phyloP scores from a whole-genome alignment of 495 filamentous ascomycete species.

The Hypoxylon fragiforme region DNA sequence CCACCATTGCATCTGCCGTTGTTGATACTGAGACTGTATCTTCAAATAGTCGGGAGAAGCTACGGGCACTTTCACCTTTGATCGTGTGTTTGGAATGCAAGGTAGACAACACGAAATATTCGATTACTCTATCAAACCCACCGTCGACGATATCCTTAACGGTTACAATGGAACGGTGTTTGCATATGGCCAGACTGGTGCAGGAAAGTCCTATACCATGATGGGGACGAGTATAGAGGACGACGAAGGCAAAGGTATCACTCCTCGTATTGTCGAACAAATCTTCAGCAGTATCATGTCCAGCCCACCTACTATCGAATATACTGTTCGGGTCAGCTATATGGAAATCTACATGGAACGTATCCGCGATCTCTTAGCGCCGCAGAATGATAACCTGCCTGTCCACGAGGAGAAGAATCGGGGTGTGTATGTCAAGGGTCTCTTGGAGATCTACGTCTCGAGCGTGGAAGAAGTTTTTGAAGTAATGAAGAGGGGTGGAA shows the following conservation, averaged over 20 bases:
- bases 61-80: slow-evolving; percentile 88
- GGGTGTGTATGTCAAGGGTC: slow-evolving; percentile 95
- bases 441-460: slow-evolving; percentile 93
- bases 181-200: slow-evolving; percentile 97
- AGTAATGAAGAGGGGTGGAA: slow-evolving; percentile 91
- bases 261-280: slow-evolving; percentile 95
- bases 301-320: slow-evolving; percentile 92
- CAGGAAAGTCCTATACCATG: slow-evolving; percentile 99
- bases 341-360: slow-evolving; percentile 99
- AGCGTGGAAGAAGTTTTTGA: slow-evolving; percentile 96
- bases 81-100: slow-evolving; percentile 93
- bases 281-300: slow-evolving; percentile 93
- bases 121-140: slow-evolving; percentile 93
- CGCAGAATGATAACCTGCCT: slow-evolving; percentile 93
- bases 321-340: slow-evolving; percentile 95
- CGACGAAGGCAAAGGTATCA: slow-evolving; percentile 85
- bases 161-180: slow-evolving; percentile 99
- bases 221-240: slow-evolving; percentile 98
- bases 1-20: too few species aligned
- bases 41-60: slow-evolving; percentile 76
- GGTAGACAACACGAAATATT: slow-evolving; percentile 89
- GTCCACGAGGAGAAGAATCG: slow-evolving; percentile 96
- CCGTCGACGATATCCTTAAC: slow-evolving; percentile 96
- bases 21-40: slow-evolving; percentile 9
- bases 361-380: slow-evolving; percentile 89